Percentiles rank a stretch among this genome's conserved stretches.
Conservation (phyloP, 148 eudicot species). For the Chenopodium formosanum region DNA sequence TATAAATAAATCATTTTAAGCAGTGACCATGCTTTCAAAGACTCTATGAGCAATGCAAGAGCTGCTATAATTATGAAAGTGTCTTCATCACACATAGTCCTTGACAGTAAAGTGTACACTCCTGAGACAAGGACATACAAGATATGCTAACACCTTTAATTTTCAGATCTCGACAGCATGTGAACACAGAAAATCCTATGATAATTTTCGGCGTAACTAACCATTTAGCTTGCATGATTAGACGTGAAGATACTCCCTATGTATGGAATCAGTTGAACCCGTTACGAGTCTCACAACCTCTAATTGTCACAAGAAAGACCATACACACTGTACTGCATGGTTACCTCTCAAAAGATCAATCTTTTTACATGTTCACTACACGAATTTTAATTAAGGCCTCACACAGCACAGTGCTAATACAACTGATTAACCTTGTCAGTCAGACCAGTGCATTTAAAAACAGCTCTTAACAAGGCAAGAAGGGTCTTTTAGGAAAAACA, state of each 20-base stretch:
- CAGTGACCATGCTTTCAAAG: constrained; percentile 14
- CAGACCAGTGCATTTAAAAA: background rate
- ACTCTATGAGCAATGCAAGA: constrained; percentile 28
- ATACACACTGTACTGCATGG: background rate
- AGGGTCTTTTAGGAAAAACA: background rate
- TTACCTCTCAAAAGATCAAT: background rate
- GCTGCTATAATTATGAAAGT: constrained; percentile 14
- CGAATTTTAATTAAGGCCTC: background rate
- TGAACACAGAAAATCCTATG: background rate
- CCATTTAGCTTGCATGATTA: background rate
- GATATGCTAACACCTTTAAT: constrained; percentile 13
- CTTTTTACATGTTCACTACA: background rate
- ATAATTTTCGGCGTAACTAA: background rate
- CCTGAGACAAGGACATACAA: constrained; percentile 7
- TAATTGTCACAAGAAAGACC: background rate
- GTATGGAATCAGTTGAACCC: background rate
- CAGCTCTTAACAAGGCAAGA: background rate
- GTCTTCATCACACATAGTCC: constrained; percentile 16
- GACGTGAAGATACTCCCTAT: background rate
- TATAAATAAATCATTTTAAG: constrained; percentile 8
- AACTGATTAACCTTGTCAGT: too few species aligned
- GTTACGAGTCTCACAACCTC: background rate
- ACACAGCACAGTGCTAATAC: background rate
- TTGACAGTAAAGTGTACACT: constrained; percentile 15
- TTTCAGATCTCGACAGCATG: background rate